Percentiles rank a stretch among this genome's conserved stretches.
phyloP scores from a whole-genome alignment of 1,139 yeast genomes.

The Debaryomyces subglobosus region DNA sequence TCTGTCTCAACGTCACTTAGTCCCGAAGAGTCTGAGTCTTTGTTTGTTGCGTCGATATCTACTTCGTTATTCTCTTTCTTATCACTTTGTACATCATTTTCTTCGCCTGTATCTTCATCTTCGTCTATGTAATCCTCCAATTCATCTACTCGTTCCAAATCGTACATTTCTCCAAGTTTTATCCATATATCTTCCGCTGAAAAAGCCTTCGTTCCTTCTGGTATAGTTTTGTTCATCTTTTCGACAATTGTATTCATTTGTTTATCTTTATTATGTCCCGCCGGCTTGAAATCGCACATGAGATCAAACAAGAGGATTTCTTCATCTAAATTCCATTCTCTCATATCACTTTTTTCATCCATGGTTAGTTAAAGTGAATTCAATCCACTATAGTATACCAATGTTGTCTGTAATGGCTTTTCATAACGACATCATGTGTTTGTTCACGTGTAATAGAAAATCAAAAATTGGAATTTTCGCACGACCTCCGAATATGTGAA shows the following conservation, averaged over 20 bases:
- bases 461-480: not conserved
- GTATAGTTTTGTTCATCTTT: slow-evolving; percentile 44
- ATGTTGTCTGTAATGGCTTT: not conserved
- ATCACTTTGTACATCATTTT: slow-evolving; percentile 8
- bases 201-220: slow-evolving; percentile 29
- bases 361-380: not conserved
- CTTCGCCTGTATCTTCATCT: slow-evolving; percentile 20
- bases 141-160: slow-evolving; percentile 57
- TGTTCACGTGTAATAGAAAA: not conserved
- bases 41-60: not conserved
- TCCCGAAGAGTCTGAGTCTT: not conserved
- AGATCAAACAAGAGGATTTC: slow-evolving; percentile 69
- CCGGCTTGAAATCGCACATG: slow-evolving; percentile 70
- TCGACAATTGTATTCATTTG: slow-evolving; percentile 60
- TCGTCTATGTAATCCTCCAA: slow-evolving; percentile 39
- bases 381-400: not conserved
- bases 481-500: slow-evolving; percentile 3
- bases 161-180: slow-evolving; percentile 55
- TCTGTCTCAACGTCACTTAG: slow-evolving; percentile 5
- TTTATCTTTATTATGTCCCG: slow-evolving; percentile 59
- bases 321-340: slow-evolving; percentile 61
- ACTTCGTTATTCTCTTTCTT: slow-evolving; percentile 9
- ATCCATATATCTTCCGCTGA: slow-evolving; percentile 59
- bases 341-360: slow-evolving; percentile 11
- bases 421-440: not conserved